Base-by-base conservation (phyloP, 2,329 filamentous ascomycete genomes). In the Fusarium siculi region DNA sequence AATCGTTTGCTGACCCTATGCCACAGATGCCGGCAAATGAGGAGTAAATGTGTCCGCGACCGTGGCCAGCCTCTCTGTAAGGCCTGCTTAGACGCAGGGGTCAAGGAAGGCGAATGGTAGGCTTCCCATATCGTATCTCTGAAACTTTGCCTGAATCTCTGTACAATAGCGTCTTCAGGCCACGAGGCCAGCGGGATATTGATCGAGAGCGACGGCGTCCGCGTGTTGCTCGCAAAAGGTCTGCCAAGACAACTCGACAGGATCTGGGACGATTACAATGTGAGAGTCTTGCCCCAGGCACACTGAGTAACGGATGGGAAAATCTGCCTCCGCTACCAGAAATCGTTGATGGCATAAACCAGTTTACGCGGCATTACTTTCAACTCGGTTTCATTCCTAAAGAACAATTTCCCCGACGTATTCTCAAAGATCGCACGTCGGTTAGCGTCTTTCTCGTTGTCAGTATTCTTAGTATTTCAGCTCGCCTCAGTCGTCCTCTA, bases 351-450 rank as follows among this genome's bases (percentile, higher is more conserved):
- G 87, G 84, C 10, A 84, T 89, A 66, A 81, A 86, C 64, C 84
- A 83, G 46, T 89, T 90, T 72, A 88, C 85, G 2, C 81, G 81
- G 11, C 84, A 89, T 72, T 90, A 88, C 76, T 89, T 90, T 70
- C 88, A 90, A 77, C 84, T 90, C 11, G 87, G 88, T 30, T 90
- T 90, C 74, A 87, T 90, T 39, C 86, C 86, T 9, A 89, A 88
- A 78, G 81, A 86, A 30, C 80, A 83, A 56, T 89, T 90, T 58
- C 81, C 84, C 2, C 80, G 84, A 30, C 82, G 82, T 11, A 80
- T 90, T n/a, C 82, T 80, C 43, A 82, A 82, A 8, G 83, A 88
- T 60, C 81, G 83, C 34, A 81, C 81, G 19, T 85, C 85, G n/a
- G 81, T 88, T 71, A 88, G 85, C 77, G 81, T 86, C 25, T 90